phyloP scores from a whole-genome alignment of 257 asterid genomes.

The Solanum etuberosum region DNA sequence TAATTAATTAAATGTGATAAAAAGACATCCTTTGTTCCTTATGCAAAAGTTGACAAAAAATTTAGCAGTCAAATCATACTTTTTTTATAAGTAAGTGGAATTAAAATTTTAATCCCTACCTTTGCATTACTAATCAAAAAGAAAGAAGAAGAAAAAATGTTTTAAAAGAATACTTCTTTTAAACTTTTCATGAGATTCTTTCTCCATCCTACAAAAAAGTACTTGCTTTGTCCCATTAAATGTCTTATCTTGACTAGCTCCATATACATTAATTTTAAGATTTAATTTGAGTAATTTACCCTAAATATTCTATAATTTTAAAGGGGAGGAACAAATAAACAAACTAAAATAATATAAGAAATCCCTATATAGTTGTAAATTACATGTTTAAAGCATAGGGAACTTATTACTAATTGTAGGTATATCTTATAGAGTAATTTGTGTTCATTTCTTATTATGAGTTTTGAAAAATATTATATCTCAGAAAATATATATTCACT shows the following conservation, averaged over 20 bases:
- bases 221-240: not conserved
- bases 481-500: not conserved
- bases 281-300: not conserved
- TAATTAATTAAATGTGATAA: not conserved
- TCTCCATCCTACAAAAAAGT: not conserved
- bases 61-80: slow-evolving; percentile 35
- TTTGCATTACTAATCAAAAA: slow-evolving; percentile 9
- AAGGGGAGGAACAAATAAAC: not conserved
- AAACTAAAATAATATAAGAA: not conserved
- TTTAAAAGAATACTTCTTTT: not conserved
- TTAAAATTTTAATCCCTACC: not conserved
- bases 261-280: not conserved
- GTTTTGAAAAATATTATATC: not conserved
- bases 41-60: not conserved
- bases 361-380: not conserved
- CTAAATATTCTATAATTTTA: not conserved
- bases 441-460: not conserved
- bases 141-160: not conserved
- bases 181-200: slow-evolving; percentile 5
- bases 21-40: slow-evolving; percentile 21
- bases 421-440: not conserved
- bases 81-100: slow-evolving; percentile 11
- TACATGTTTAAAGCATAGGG: not conserved
- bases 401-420: not conserved
- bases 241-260: not conserved